Evolutionary conservation across 345 rosid species (phyloP).

Genomic region (Eucalyptus tenuipes): DNA sequence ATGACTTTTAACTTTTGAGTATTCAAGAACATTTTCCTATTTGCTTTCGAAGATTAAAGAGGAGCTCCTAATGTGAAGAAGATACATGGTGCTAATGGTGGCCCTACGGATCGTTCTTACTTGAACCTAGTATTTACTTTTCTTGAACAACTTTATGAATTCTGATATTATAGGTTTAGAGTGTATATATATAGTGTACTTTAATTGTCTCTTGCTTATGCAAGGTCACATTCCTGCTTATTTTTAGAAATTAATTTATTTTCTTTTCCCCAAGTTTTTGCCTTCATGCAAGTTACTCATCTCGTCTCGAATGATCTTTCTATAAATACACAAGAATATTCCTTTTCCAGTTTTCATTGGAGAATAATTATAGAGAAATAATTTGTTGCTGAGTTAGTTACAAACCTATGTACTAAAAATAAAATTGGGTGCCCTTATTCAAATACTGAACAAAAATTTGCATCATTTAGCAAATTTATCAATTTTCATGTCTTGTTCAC

Average conservation of each 20-base stretch:
- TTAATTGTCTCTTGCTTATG: background rate
- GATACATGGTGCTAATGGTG: background rate
- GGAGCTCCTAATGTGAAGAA: background rate
- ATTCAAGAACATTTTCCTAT: background rate
- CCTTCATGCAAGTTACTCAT: background rate
- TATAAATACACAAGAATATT: background rate
- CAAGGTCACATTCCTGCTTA: background rate
- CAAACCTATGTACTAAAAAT: background rate
- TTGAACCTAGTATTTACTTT: background rate
- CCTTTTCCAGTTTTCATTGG: background rate
- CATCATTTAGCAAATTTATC: background rate
- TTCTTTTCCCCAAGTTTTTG: background rate
- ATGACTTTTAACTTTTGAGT: background rate
- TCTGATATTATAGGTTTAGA: background rate
- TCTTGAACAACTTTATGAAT: background rate
- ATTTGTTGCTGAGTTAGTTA: background rate
- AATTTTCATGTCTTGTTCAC: background rate
- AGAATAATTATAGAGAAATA: background rate
- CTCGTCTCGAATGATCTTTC: background rate
- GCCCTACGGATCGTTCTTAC: background rate
- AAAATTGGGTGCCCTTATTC: background rate
- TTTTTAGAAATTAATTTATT: background rate
- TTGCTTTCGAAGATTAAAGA: background rate
- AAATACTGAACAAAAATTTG: background rate
- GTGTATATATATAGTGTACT: background rate